Conservation (phyloP, 1,139 yeast genomes). For the Protomyces inouyei region DNA sequence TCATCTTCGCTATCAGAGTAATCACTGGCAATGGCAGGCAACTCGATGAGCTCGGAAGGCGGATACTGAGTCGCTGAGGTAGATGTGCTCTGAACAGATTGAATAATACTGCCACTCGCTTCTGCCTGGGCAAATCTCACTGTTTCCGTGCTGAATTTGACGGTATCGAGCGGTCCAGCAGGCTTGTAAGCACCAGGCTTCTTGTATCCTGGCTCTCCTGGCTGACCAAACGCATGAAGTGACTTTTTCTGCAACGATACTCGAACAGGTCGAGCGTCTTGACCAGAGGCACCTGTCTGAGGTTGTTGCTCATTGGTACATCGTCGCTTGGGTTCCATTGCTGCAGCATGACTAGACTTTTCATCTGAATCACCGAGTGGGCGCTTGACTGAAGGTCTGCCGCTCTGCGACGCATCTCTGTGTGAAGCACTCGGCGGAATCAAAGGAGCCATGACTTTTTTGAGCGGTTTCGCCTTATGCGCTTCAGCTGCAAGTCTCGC, state of each 20-base stretch:
- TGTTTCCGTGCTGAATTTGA: conserved; percentile 40
- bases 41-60: conserved; percentile 32
- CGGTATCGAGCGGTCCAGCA: conserved; percentile 39
- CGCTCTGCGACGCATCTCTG: too few species aligned
- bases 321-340: conserved; percentile 30
- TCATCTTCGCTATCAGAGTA: conserved; percentile 29
- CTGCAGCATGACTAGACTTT: neutral
- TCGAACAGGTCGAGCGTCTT: conserved; percentile 8
- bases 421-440: too few species aligned
- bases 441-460: too few species aligned
- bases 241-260: conserved; percentile 22
- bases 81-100: conserved; percentile 21
- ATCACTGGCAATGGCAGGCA: conserved; percentile 49
- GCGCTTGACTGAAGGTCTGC: conserved; percentile 7
- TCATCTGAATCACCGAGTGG: conserved; percentile 5
- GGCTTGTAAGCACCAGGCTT: conserved; percentile 27
- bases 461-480: too few species aligned
- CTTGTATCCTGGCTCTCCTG: conserved; percentile 22
- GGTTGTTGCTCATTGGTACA: conserved; percentile 31
- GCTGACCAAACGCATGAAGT: conserved; percentile 9
- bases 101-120: conserved; percentile 2
- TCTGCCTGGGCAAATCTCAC: conserved; percentile 36
- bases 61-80: conserved; percentile 16
- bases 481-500: neutral
- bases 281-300: conserved; percentile 3